Percentiles rank a stretch among this genome's conserved stretches.
Conservation (phyloP, 495 filamentous ascomycete species). For the Neurospora sp. region DNA sequence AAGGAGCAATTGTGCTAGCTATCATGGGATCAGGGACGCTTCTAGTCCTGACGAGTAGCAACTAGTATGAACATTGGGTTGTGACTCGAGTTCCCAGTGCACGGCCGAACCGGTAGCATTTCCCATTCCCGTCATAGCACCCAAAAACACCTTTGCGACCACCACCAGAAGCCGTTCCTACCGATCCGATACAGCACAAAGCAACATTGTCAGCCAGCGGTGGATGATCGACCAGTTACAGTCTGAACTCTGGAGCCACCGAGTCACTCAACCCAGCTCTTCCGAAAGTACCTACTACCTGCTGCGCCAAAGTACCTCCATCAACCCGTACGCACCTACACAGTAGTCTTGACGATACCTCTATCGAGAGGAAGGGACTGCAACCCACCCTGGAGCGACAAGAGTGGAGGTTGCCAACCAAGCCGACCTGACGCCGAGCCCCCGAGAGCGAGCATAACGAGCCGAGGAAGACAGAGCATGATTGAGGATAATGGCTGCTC, state of each 20-base stretch:
- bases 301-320: neutral
- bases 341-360: neutral
- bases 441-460: neutral
- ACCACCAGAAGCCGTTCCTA: neutral
- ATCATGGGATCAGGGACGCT: no score
- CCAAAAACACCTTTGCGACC: neutral
- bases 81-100: neutral
- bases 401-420: neutral
- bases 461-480: neutral
- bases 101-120: neutral
- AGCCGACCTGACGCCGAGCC: neutral
- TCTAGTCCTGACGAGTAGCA: no score
- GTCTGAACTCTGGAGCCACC: neutral
- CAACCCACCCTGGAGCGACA: neutral
- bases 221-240: neutral
- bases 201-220: neutral
- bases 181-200: neutral
- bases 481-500: constrained; percentile 5
- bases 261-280: neutral
- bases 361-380: neutral
- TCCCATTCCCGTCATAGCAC: neutral
- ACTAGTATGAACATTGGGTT: neutral
- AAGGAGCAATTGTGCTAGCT: neutral
- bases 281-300: neutral
- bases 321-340: neutral